Evolutionary conservation across 2,329 filamentous ascomycete genomes (phyloP).

Genomic region (Balansia obtecta): DNA sequence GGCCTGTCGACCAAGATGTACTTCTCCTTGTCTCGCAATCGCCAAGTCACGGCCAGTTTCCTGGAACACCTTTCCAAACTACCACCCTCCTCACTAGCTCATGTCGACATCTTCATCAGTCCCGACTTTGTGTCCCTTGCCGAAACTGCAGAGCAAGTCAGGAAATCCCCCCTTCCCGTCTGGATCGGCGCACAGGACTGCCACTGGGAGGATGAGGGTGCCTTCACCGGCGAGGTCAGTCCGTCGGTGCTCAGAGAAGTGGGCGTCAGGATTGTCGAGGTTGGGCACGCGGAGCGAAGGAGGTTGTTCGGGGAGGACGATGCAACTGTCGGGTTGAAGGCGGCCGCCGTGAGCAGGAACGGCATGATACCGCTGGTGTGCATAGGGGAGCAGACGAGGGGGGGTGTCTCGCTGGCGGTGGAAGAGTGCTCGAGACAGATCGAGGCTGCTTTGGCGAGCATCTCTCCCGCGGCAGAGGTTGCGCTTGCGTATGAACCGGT

Average conservation of each 20-base stretch:
- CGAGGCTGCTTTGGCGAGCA: slow-evolving; percentile 44
- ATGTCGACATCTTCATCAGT: slow-evolving; percentile 62
- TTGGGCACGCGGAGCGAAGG: slow-evolving; percentile 71
- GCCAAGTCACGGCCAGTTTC: slow-evolving; percentile 39
- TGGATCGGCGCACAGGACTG: slow-evolving; percentile 66
- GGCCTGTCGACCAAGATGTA: slow-evolving; percentile 73
- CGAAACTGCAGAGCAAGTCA: slow-evolving; percentile 35
- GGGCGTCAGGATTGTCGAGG: slow-evolving; percentile 60
- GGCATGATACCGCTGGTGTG: slow-evolving; percentile 69
- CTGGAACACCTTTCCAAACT: slow-evolving; percentile 31
- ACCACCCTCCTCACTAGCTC: slow-evolving; percentile 27
- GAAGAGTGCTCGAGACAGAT: slow-evolving; percentile 56
- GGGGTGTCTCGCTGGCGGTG: slow-evolving; percentile 44
- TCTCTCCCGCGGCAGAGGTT: slow-evolving; percentile 53
- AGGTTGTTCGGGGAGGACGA: slow-evolving; percentile 66
- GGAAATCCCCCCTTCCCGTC: slow-evolving; percentile 23
- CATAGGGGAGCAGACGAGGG: slow-evolving; percentile 54
- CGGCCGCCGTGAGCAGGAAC: slow-evolving; percentile 52
- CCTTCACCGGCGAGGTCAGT: slow-evolving; percentile 70
- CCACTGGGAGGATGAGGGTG: slow-evolving; percentile 55
- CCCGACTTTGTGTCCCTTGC: slow-evolving; percentile 63
- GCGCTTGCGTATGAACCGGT: slow-evolving; percentile 80
- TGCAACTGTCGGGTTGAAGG: slow-evolving; percentile 52
- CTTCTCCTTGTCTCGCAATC: slow-evolving; percentile 55
- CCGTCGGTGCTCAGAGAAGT: slow-evolving; percentile 53